phyloP scores from a whole-genome alignment of 176 grass and related monocot species.

The Secale cereale region DNA sequence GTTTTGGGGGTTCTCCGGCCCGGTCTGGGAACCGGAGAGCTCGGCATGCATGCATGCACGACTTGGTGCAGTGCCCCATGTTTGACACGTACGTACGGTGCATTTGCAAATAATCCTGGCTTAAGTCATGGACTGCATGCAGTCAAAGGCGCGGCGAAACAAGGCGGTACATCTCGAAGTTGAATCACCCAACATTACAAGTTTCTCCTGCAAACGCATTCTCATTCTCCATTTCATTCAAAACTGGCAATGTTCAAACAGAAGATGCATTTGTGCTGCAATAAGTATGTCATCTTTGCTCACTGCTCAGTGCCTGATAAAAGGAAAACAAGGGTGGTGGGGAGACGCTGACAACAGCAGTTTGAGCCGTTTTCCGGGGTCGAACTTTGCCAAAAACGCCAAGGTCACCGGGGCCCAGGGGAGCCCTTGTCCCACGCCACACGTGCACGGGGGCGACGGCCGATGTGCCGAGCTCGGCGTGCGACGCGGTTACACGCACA shows the following conservation, averaged over 20 bases:
- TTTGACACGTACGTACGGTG: neutral
- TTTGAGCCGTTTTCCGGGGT: neutral
- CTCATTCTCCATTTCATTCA: too few relatives aligned
- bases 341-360: too few relatives aligned
- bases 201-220: too few relatives aligned
- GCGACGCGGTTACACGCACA: conserved; percentile 35
- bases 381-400: conserved; percentile 14
- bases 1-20: conserved; percentile 8
- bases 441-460: conserved; percentile 35
- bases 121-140: neutral
- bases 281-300: too few relatives aligned
- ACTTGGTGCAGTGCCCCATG: neutral
- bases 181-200: neutral
- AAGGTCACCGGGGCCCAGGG: conserved; percentile 29
- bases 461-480: neutral
- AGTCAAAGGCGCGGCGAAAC: neutral
- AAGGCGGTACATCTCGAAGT: neutral
- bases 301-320: too few relatives aligned
- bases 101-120: conserved; percentile 16
- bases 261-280: too few relatives aligned
- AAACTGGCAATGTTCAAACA: too few relatives aligned
- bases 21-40: conserved; percentile 30
- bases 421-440: conserved; percentile 36
- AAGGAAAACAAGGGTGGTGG: too few relatives aligned
- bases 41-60: neutral